Evolutionary conservation across 1,284 basidiomycete genomes (phyloP), one percentile per base, ranked within the genome.

Genomic region (Amylostereum areolatum): DNA sequence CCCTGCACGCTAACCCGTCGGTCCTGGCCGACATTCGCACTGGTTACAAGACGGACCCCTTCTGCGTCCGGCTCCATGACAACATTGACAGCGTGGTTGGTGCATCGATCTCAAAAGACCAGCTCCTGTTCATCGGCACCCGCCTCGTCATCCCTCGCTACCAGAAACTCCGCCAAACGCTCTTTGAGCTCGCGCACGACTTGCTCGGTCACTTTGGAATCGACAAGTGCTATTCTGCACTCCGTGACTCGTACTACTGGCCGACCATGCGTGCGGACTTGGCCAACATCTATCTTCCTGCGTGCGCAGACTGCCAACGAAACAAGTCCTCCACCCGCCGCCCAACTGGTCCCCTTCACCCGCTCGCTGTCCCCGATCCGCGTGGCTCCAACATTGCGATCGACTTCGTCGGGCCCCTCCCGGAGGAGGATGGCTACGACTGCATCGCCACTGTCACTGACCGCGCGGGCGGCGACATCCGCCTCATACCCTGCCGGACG

Each of bases 381-480:
- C 58, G 59, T n/a, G 47, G 46, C 9, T 30, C 52, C 9, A 47
- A 32, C 66, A 66, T 76, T 3, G 66, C 66, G 0, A 65, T 77
- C 7, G 73, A 77, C 47, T 75, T 75, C 48, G 64, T 77, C 0
- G 70, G 72, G 2, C 70, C 68, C 0, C 52, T 77, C 0, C 72
- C 68, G 0, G 47, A 55, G 6, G 51, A 69, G 48, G 62, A 65
- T 1, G 53, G 57, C 0, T 73, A 61, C 52, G 66, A 77, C 53
- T 61, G 61, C 48, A 62, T 75, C 0, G 58, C 62, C 5, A 64
- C 71, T 0, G 50, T 74, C 0, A 68, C 72, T 1, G 61, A 67
- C 53, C 57, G 64, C 2, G 50, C 72, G 2, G 65, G 66, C 2
- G 57, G 57, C 0, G 68, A 71, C 60, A 57, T 69, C 0, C 67